Evolutionary conservation across 1,139 yeast genomes (phyloP).

Genomic region (Hanseniaspora sp.): DNA sequence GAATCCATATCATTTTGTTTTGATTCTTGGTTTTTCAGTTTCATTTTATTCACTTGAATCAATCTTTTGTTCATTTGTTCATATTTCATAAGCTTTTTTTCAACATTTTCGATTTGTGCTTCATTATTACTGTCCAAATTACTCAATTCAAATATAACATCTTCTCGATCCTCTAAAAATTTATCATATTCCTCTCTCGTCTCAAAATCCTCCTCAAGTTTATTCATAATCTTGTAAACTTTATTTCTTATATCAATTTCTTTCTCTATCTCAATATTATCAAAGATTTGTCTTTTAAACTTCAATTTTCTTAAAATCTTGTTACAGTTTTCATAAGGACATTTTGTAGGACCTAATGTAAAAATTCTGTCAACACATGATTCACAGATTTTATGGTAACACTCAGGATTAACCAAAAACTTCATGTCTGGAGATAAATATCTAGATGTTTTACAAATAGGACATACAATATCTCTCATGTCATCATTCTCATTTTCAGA

Average conservation of each 20-base stretch:
- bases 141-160: constrained; percentile 43
- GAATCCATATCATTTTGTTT: constrained; percentile 49
- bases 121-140: constrained; percentile 51
- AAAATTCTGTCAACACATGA: constrained; percentile 92
- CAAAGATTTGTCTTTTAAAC: constrained; percentile 85
- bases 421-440: constrained; percentile 89
- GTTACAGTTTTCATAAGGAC: constrained; percentile 89
- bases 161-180: constrained; percentile 77
- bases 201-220: constrained; percentile 63
- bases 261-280: constrained; percentile 75
- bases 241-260: constrained; percentile 85
- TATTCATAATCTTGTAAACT: constrained; percentile 67
- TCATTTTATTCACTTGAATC: constrained; percentile 62
- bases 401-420: constrained; percentile 88
- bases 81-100: constrained; percentile 54
- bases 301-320: constrained; percentile 76
- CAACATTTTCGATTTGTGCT: constrained; percentile 62
- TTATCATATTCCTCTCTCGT: constrained; percentile 51
- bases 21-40: constrained; percentile 31
- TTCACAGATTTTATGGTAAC: constrained; percentile 95
- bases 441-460: constrained; percentile 91
- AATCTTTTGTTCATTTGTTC: constrained; percentile 66
- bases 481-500: constrained; percentile 23
- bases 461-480: constrained; percentile 68
- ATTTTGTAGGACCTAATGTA: constrained; percentile 89